These are phyloP conservation scores for Glomus cerebriforme DNA, from an alignment of 192 early-diverging fungal species.

Conservation along the genomic window DNA sequence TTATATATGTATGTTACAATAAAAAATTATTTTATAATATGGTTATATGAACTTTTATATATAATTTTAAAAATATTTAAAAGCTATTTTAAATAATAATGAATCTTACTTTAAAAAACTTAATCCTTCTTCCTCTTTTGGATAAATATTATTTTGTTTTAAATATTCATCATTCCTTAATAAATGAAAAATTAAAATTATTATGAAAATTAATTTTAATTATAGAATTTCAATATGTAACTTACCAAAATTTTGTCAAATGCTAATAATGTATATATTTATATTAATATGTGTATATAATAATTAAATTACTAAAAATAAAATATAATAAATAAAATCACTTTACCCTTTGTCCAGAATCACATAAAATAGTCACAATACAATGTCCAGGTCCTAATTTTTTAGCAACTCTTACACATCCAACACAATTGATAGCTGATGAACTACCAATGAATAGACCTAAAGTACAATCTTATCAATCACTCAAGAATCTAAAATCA, in stretches of 20 bases:
- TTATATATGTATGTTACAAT: no score
- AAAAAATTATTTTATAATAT: no score
- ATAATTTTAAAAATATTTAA: no score
- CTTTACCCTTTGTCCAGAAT: conserved; percentile 74
- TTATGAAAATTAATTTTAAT: no score
- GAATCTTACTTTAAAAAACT: conserved; percentile 18
- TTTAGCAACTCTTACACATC: conserved; percentile 76
- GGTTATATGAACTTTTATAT: no score
- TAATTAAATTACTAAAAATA: not conserved
- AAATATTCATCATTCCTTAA: conserved; percentile 56
- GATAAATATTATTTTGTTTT: conserved; percentile 31
- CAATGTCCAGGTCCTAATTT: conserved; percentile 85
- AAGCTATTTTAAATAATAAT: no score
- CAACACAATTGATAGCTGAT: conserved; percentile 91
- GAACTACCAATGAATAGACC: conserved; percentile 89
- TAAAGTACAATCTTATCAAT: conserved; percentile 6
- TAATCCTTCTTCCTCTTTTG: conserved; percentile 13
- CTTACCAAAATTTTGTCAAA: conserved; percentile 92
- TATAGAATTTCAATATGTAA: not conserved
- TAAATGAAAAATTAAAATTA: not conserved
- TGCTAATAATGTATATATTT: conserved; percentile 42
- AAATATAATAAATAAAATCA: not conserved
- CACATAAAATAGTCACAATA: conserved; percentile 90
- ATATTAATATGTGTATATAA: not conserved
- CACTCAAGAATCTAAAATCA: not conserved